These are phyloP conservation scores for Saprolegnia parasitica DNA, from an alignment of 352 stramenopile genomes.

Conservation along the genomic window DNA sequence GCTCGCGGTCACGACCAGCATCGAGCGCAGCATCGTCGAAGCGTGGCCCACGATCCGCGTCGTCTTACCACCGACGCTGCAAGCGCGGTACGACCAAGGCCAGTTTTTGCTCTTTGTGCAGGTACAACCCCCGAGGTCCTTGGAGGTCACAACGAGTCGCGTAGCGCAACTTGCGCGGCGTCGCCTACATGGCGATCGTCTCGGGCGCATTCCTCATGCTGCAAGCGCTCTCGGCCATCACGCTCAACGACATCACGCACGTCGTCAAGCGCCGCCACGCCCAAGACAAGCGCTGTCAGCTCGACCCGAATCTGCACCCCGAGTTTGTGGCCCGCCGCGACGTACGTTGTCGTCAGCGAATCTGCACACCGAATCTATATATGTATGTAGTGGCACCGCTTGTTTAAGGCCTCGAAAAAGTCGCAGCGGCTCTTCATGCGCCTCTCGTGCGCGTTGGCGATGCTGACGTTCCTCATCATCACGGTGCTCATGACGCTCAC, in stretches of 20 bases:
- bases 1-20: conserved; percentile 42
- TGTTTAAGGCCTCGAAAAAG: conserved; percentile 59
- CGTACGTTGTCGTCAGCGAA: background rate
- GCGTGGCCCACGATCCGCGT: conserved; percentile 60
- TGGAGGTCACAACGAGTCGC: conserved; percentile 5
- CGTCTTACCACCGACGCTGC: conserved; percentile 61
- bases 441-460: conserved; percentile 31
- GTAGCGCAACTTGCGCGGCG: conserved; percentile 48
- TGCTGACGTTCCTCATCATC: conserved; percentile 45
- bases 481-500: conserved; percentile 56
- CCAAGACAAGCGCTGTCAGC: conserved; percentile 40
- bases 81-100: conserved; percentile 58
- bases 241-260: conserved; percentile 47
- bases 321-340: conserved; percentile 26
- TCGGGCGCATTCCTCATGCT: conserved; percentile 53
- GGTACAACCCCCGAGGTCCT: background rate
- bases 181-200: conserved; percentile 55
- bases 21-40: conserved; percentile 50
- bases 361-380: background rate
- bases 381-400: conserved; percentile 42
- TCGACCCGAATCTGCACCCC: conserved; percentile 24
- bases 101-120: conserved; percentile 40
- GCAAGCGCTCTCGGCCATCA: conserved; percentile 48
- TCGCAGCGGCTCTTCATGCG: conserved; percentile 62
- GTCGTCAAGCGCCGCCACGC: conserved; percentile 54